Base-by-base conservation (phyloP, 1,284 basidiomycete species). In the Schizophyllum amplum region DNA sequence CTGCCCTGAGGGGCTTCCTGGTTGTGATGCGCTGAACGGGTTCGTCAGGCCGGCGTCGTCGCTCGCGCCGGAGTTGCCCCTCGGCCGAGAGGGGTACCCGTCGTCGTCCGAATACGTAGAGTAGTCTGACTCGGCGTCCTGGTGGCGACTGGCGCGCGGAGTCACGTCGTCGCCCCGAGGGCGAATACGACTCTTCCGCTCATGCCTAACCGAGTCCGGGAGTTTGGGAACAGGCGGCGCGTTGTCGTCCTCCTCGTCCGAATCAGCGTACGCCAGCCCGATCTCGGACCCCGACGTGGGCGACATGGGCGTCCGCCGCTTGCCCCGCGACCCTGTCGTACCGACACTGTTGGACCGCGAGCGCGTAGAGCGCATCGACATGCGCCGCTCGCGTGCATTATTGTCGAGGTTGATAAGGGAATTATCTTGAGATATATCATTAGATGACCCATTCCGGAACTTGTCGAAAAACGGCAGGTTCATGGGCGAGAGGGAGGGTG, bases 261-360 rank as follows among this genome's bases (percentile, higher is more conserved):
- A 74, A 54, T 78, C 71, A 0, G 76, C 76, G 64, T 83, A 83
- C 1, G 81, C 80, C 23, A 83, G 67, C 5, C 78, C 69, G 51
- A 74, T 74, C 51, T 75, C 72, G 1, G 75, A 77, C 20, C 70
- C 76, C 4, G 77, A 77, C 46, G 66, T 67, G n/a, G 73, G 73
- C 4, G 66, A 68, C 13, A 61, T 59, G 1, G 68, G 64, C 11
- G 57, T 52, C 22, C 48, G 51, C 2, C 42, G 52, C 33, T 42
- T 42, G 33, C 33, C n/a, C n/a, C n/a, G n/a, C n/a, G n/a, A n/a
- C n/a, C n/a, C n/a, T n/a, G n/a, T n/a, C 26, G 51, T n/a, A 17
- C 55, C 46, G 26, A 51, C 47, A 5, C 52, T 47, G 33, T 9
- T 20, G 13, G 48, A 21, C 21, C 48, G 48, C 48, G 48, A 50